Base-by-base conservation (phyloP, 2,329 filamentous ascomycete species). In the Beauveria medogensis region DNA sequence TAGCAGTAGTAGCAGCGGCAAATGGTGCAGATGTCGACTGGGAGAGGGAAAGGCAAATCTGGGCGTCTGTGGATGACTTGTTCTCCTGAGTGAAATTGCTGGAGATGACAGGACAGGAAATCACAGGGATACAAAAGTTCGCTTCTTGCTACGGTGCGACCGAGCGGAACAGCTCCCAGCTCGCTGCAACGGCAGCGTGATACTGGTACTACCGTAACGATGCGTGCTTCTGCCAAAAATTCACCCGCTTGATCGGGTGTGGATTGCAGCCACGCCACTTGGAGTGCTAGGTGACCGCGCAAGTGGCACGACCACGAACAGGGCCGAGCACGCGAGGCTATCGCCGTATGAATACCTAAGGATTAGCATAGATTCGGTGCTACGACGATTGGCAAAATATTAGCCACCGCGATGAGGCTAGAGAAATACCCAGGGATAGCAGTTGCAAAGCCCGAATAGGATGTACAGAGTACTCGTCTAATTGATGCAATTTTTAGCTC, bases 31-130 rank as follows among this genome's bases (percentile, higher is more conserved):
- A n/a, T 54, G 54, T 67, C 51, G 63, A 43, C 18, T 60, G 64
- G 56, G 63, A 64, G 16, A 56, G 55, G 16, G 65, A 67, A 63
- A 66, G 68, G 54, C 74, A 76, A 44, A 62, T 76, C 3, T 82
- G 80, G 80, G 71, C 70, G 14, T 69, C 70, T 16, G 67, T 77
- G 43, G 78, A 80, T 66, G 74, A 69, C 44, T 65, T 74, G 37
- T 78, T 80, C 66, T 65, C 69, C 12, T 76, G 69, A 63, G 61
- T 26, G 22, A 34, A n/a, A 24, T 28, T 12, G 28, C 30, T n/a
- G 7, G 28, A 6, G 30, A 16, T 3, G n/a, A 46, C 24, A 24
- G 30, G 10, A 37, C 37, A 34, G 5, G n/a, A 47, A 5, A 46
- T 8, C 26, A 34, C 12, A 20, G 3, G 5, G 26, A 28, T 18